phyloP scores from a whole-genome alignment of 148 eudicot genomes.

The Chenopodium berlandieri region DNA sequence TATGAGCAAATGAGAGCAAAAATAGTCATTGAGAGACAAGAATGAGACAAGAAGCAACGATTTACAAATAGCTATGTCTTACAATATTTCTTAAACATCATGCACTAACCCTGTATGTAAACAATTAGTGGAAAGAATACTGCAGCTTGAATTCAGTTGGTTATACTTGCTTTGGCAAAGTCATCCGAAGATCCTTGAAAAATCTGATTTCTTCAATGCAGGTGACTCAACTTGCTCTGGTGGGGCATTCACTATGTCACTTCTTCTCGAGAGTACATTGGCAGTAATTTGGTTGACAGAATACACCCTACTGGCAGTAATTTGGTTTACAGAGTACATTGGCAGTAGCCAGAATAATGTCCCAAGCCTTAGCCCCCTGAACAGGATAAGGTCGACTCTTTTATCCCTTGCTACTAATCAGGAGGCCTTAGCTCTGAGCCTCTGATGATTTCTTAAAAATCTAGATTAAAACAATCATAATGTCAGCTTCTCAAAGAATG shows the following conservation, averaged over 20 bases:
- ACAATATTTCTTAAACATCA: not conserved
- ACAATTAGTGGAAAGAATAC: not conserved
- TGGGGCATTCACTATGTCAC: not conserved
- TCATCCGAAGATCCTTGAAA: not conserved
- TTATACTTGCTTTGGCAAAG: not conserved
- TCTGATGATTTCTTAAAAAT: not conserved
- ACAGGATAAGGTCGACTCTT: not conserved
- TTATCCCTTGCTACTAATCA: not conserved
- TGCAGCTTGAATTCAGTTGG: no score
- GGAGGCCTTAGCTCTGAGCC: not conserved
- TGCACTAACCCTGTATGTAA: not conserved
- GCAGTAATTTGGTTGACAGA: not conserved
- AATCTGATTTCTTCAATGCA: not conserved
- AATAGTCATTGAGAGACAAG: not conserved
- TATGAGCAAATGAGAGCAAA: not conserved
- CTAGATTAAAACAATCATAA: no score
- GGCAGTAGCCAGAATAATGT: not conserved
- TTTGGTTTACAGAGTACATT: not conserved
- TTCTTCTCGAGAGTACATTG: not conserved
- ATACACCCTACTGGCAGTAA: not conserved
- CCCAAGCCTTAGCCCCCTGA: slow-evolving; percentile 3
- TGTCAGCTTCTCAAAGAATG: not conserved
- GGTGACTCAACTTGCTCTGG: not conserved
- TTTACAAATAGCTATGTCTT: not conserved
- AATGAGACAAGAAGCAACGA: not conserved